Evolutionary conservation across 768 basidiomycete species (phyloP), one percentile per base, ranked within the genome.

Genomic region (Krasilnikovozyma curviuscula): DNA sequence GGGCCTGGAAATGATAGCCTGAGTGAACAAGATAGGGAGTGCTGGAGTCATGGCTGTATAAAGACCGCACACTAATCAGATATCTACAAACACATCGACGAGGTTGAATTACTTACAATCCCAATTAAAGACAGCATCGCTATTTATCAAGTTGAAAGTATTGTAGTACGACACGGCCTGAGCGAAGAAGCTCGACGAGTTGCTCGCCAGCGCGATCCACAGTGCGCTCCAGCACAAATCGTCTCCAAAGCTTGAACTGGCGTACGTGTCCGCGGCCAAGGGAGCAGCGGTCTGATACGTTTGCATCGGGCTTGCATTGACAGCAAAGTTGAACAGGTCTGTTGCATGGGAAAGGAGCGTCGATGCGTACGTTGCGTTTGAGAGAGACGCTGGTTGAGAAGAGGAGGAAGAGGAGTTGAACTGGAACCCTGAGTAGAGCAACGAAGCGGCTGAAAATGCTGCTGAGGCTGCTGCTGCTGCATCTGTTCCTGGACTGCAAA

Each of bases 391-490:
- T 14, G 78, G 75, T 0, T 48, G 49, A 1, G 74, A 63, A 1
- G 62, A 50, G 9, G 56, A 45, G 16, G 57, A 46, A 21, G 75
- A 69, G 50, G 54, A 24, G 40, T 71, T 73, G 5, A 71, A 65
- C 30, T n/a, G n/a, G n/a, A n/a, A n/a, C 56, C 71, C 71, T 52
- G 75, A 70, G 58, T 93, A 95, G 25, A 95, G 71, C 50, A 75
- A 73, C 2, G 88, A 79, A 56, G 83, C 85, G 0, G 86, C 74
- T 12, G 88, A 73, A 60, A 93, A 88, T 14, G 89, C 86, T 2
- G 83, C 80, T 2, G 88, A 76, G 5, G 81, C 74, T 38, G 75
- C 73, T 0, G 88, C 83, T 10, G 82, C 83, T 16, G 75, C 85
- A 56, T 95, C 88, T 0, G 89, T 93, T 39, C 88, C 89, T 0